Evolutionary conservation across 352 stramenopile species (phyloP).

Genomic region (Globisporangium camurandrum): DNA sequence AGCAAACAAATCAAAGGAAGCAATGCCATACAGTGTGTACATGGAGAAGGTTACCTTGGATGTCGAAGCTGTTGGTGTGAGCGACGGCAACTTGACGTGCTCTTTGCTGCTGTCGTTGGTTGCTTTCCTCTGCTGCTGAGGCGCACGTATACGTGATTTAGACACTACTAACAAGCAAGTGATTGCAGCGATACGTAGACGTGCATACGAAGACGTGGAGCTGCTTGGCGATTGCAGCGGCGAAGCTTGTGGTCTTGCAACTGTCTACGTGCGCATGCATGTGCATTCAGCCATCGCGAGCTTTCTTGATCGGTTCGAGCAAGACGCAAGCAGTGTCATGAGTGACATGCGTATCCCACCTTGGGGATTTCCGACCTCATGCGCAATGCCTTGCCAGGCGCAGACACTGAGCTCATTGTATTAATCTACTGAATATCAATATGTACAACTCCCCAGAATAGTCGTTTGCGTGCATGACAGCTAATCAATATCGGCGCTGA

Average conservation of each 20-base stretch:
- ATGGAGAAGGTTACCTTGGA: constrained; percentile 28
- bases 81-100: constrained; percentile 32
- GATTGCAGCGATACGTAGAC: background rate
- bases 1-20: background rate
- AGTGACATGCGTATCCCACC: background rate
- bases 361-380: constrained; percentile 1
- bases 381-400: constrained; percentile 2
- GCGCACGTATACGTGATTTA: background rate
- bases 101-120: constrained; percentile 18
- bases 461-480: no score
- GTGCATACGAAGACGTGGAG: background rate
- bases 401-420: background rate
- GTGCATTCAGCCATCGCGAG: background rate
- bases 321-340: no score
- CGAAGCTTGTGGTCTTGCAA: background rate
- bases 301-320: no score
- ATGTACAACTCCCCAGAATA: no score
- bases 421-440: no score
- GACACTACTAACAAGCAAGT: no score
- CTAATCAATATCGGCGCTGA: no score
- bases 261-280: background rate
- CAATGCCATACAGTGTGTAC: background rate
- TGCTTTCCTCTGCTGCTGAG: constrained; percentile 8
- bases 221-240: constrained; percentile 4
- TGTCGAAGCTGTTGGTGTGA: constrained; percentile 18